Evolutionary conservation across 2,329 filamentous ascomycete species (phyloP), one percentile per base, ranked within the genome.

Genomic region (Colletotrichum horii): DNA sequence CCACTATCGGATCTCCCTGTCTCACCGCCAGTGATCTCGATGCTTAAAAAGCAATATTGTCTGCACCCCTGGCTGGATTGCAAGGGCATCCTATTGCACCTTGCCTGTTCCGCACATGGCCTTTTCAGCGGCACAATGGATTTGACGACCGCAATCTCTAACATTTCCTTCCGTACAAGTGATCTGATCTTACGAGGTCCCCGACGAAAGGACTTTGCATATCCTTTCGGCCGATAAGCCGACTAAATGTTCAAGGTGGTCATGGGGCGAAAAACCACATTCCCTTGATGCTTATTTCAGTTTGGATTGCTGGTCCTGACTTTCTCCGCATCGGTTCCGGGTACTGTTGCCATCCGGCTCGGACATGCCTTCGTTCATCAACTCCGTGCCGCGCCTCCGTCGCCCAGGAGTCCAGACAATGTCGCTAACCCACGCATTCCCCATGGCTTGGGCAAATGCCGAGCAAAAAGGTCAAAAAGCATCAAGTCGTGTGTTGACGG

Each of bases 81-180:
- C 74, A 76, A 69, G 74, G 74, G 70, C 70, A 60, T 60, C 28
- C 70, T 76, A 32, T 24, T 62, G 34, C 74, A 74, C 74, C 70
- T 69, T 60, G 62, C 62, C 65, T 48, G n/a, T 32, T 38, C 56
- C 22, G 15, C 64, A 14, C 36, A 22, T n/a, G 30, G 22, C 19
- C 36, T 34, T 55, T 56, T 43, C 28, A 48, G 32, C 48, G 58
- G 66, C 43, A 52, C 43, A 4, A 30, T 68, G 68, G 61, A n/a
- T 66, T 66, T 71, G 48, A 70, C 56, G 60, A 71, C 38, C 8
- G 15, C 52, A 52, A 52, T 66, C 19, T 30, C 28, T 52, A 22
- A 30, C 4, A 19, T 55, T 55, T 12, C 48, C 15, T 24, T 24
- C n/a, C 48, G n/a, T 26, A 12, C 56, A 64, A 22, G 52, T 11